These are phyloP conservation scores for Tuber umbilicatum DNA, from an alignment of 495 filamentous ascomycete species.

Conservation along the genomic window DNA sequence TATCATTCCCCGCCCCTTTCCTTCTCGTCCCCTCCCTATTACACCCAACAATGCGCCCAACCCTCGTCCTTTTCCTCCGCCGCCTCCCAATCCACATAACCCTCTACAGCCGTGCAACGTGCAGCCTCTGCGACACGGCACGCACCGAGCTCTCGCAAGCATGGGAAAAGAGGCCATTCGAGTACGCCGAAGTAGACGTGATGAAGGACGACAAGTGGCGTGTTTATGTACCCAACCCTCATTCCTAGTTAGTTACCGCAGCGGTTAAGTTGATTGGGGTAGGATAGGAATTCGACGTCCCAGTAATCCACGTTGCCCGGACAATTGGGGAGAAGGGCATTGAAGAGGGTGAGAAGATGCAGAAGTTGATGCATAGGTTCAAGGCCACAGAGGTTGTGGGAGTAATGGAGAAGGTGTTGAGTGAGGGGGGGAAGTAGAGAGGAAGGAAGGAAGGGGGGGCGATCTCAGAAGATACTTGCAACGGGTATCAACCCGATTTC, in stretches of 20 bases:
- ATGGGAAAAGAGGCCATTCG: conserved; percentile 35
- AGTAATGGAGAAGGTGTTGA: conserved; percentile 23
- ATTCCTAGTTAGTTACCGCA: not conserved
- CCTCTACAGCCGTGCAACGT: conserved; percentile 30
- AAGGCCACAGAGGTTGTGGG: conserved; percentile 28
- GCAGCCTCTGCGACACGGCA: conserved; percentile 30
- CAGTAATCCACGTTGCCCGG: conserved; percentile 29
- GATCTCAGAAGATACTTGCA: not conserved
- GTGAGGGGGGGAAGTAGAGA: conserved; percentile 8
- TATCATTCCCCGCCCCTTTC: not conserved
- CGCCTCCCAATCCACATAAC: conserved; percentile 39
- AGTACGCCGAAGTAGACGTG: conserved; percentile 38
- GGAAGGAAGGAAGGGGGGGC: not conserved
- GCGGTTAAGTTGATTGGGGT: not conserved
- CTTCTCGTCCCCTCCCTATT: not conserved
- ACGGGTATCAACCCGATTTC: not conserved
- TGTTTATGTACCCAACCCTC: conserved; percentile 26
- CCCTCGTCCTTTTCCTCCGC: conserved; percentile 15
- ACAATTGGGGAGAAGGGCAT: conserved; percentile 20
- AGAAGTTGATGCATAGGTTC: conserved; percentile 35
- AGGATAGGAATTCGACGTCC: conserved; percentile 28
- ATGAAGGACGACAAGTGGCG: conserved; percentile 25
- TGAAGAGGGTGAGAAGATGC: conserved; percentile 13
- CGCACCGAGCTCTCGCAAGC: conserved; percentile 26
- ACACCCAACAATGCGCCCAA: conserved; percentile 8